Base-by-base conservation (phyloP, 176 grass and related monocot species). In the Cenchrus fungigraminus region DNA sequence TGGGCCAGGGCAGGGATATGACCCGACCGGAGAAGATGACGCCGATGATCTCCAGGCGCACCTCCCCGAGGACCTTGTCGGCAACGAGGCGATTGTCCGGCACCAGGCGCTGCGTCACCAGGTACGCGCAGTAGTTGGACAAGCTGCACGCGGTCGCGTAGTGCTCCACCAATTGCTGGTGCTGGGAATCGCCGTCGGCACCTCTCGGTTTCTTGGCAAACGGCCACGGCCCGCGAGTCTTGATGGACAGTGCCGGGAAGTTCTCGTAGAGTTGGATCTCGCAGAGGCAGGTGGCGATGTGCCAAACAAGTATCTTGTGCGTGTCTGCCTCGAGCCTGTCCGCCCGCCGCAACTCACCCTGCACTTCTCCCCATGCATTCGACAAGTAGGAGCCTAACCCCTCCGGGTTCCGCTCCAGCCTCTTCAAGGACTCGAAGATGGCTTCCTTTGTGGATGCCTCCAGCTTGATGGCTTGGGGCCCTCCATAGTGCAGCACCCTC, bases 251-350 rank as follows among this genome's bases (percentile, higher is more conserved):
- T 25, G 22, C 22, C 22, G 22, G 22, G 22, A 25, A 25, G 22
- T 25, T 25, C 22, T 25, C 22, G 22, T 25, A 25, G 9, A 37
- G 1, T 1, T 85, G 0, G 4, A 85, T 71, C 83, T 85, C 74
- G 0, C 74, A 71, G 11, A 71, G 54, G 74, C 74, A 61, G 3
- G 74, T 78, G 0, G 83, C 83, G 0, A 85, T 71, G 8, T 85
- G 83, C 83, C 74, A 85, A 0, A 78, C 74, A 15, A 85, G 43
- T 61, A 85, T 85, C 2, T 6, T 85, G 28, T 85, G 83, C 0
- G 83, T 85, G 19, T 85, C 74, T 34, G 54, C 74, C 64, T 85
- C 16, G 0, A 78, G 10, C 0, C 59, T 1, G 29, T 2, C 0
- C 7, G 42, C 64, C 51, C 0, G 9, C 2, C 0, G 9, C 1